These are phyloP conservation scores for Chlorella sp. DNA, from an alignment of 139 green algal genomes.

Conservation along the genomic window DNA sequence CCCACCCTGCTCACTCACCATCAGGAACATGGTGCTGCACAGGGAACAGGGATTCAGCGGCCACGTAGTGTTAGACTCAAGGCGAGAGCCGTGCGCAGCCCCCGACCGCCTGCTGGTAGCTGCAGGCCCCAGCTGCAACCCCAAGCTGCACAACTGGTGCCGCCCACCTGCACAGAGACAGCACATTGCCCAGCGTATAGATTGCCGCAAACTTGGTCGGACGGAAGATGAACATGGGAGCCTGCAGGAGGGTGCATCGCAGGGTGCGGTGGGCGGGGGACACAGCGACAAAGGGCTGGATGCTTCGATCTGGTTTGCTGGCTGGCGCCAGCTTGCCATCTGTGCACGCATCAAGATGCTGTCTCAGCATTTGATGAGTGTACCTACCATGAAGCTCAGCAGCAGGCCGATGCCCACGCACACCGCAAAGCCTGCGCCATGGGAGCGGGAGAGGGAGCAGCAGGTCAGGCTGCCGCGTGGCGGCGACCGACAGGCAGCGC, in stretches of 20 bases:
- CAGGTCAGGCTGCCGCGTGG: no score
- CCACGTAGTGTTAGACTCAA: no score
- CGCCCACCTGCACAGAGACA: constrained; percentile 23
- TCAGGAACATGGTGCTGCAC: constrained; percentile 35
- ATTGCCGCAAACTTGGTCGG: constrained; percentile 55
- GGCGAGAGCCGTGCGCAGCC: no score
- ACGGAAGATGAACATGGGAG: constrained; percentile 61
- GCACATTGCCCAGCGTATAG: constrained; percentile 35
- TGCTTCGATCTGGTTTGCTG: no score
- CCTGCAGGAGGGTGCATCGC: constrained; percentile 48
- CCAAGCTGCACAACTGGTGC: not conserved
- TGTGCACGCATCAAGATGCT: not conserved
- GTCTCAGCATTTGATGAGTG: not conserved
- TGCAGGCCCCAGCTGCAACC: not conserved
- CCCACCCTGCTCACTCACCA: no score
- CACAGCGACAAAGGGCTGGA: no score
- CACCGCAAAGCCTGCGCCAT: constrained; percentile 56
- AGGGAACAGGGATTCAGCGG: not conserved
- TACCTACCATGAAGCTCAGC: constrained; percentile 62
- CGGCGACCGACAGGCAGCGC: not conserved
- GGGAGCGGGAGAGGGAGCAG: not conserved
- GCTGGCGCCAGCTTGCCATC: no score
- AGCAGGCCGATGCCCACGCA: constrained; percentile 65
- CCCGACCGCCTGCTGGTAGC: no score
- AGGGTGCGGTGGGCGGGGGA: no score